Conservation (phyloP, 805 yeast species). For the Candida sithepensis region DNA sequence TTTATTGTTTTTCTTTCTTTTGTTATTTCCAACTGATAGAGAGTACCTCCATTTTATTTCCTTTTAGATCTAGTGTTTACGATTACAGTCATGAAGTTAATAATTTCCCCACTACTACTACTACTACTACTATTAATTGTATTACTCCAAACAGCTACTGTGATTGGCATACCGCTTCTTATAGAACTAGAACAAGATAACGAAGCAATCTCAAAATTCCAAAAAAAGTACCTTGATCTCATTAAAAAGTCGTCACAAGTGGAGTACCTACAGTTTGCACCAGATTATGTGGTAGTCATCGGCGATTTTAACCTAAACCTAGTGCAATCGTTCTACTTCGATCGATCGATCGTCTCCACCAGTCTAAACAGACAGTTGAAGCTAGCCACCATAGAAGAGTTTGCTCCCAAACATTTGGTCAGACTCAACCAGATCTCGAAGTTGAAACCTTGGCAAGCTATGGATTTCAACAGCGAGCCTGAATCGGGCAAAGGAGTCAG, state of each 20-base stretch:
- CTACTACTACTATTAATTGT: background rate
- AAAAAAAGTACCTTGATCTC: background rate
- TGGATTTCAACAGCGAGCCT: constrained; percentile 40
- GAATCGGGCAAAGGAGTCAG: constrained; percentile 35
- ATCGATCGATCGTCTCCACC: constrained; percentile 33
- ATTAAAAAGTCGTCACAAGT: background rate
- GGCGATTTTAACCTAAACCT: constrained; percentile 32
- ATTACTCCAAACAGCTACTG: background rate
- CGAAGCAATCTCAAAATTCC: background rate
- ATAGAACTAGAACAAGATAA: background rate
- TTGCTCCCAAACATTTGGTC: constrained; percentile 42
- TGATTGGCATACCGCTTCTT: background rate
- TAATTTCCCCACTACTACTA: too few relatives aligned
- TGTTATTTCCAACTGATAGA: background rate
- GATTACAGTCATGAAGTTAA: background rate
- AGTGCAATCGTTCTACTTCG: constrained; percentile 32
- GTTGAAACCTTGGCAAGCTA: constrained; percentile 24
- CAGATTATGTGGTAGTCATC: background rate
- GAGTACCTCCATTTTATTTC: background rate
- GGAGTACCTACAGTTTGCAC: background rate
- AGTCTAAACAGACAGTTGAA: constrained; percentile 34
- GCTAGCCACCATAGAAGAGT: constrained; percentile 36
- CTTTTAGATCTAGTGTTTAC: background rate
- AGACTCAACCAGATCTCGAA: constrained; percentile 35
- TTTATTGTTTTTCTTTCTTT: background rate